Evolutionary conservation across 495 filamentous ascomycete genomes (phyloP).

Genomic region (Penicillium maclennaniae): DNA sequence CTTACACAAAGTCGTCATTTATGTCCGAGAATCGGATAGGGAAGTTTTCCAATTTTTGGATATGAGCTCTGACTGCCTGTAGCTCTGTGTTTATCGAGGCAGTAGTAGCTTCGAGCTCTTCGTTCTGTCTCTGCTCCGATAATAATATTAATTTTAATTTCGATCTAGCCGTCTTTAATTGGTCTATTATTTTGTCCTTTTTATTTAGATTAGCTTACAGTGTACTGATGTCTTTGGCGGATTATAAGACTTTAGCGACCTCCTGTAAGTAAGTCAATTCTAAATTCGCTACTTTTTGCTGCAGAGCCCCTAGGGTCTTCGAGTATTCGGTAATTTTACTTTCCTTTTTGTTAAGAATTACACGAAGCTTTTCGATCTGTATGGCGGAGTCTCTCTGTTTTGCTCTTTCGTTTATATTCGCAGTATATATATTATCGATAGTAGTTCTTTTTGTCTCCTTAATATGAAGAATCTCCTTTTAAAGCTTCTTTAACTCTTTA

Average conservation of each 20-base stretch:
- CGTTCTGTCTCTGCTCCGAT: constrained; percentile 7
- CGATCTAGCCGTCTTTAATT: constrained; percentile 16
- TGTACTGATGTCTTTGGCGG: constrained; percentile 10
- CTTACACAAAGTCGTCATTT: constrained; percentile 13
- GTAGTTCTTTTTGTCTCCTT: constrained; percentile 8
- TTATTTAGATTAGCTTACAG: constrained; percentile 14
- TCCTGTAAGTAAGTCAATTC: constrained; percentile 5
- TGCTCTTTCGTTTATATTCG: too few relatives aligned
- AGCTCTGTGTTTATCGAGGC: constrained; percentile 9
- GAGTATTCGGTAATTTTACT: constrained; percentile 5
- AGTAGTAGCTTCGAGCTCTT: constrained; percentile 9
- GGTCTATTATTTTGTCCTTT: constrained; percentile 15
- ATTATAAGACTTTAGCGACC: constrained; percentile 9
- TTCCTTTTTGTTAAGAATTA: constrained; percentile 12
- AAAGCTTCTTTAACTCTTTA: constrained; percentile 11
- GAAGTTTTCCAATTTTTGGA: constrained; percentile 12
- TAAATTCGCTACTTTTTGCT: constrained; percentile 1
- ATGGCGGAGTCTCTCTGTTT: too few relatives aligned
- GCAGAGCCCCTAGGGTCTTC: not conserved
- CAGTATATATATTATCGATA: too few relatives aligned
- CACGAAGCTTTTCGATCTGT: too few relatives aligned
- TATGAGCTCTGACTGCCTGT: not conserved
- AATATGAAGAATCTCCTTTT: constrained; percentile 8
- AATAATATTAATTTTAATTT: constrained; percentile 9
- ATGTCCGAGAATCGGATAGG: constrained; percentile 3